phyloP scores from a whole-genome alignment of 371 early-diverging fungal genomes.

The Encephalitozoon hellem region DNA sequence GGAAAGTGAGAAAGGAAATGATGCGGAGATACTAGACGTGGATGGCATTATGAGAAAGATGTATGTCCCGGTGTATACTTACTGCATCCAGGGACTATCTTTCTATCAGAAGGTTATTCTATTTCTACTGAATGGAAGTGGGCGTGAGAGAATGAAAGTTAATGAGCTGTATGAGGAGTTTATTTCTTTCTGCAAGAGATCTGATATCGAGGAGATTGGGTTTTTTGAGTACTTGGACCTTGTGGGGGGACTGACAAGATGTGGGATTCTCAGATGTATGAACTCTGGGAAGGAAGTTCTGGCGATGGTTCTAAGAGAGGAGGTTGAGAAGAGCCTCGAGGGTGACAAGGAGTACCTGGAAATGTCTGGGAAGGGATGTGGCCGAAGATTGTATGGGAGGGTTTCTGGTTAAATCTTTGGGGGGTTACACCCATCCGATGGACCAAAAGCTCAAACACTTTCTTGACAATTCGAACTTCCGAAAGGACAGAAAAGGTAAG shows the following conservation, averaged over 20 bases:
- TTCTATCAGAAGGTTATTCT: constrained; percentile 33
- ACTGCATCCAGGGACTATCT: constrained; percentile 20
- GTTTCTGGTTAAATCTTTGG: background rate
- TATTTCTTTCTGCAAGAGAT: constrained; percentile 28
- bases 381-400: background rate
- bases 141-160: constrained; percentile 2
- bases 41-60: constrained; percentile 38
- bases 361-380: background rate
- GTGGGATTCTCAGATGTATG: constrained; percentile 37
- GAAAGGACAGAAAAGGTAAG: constrained; percentile 3
- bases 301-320: constrained; percentile 5
- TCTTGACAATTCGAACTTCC: constrained; percentile 58
- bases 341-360: constrained; percentile 16
- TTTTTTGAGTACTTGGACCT: constrained; percentile 51
- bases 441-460: constrained; percentile 37
- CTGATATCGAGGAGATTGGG: constrained; percentile 4
- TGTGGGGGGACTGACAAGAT: constrained; percentile 20
- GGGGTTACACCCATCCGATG: background rate
- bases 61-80: constrained; percentile 14
- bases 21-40: constrained; percentile 17
- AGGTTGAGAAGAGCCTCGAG: constrained; percentile 21
- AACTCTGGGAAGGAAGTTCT: constrained; percentile 38
- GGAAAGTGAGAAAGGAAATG: constrained; percentile 5
- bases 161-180: constrained; percentile 22
- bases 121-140: constrained; percentile 3